Evolutionary conservation across 1,139 yeast species (phyloP).

Genomic region (Yamadazyma dendronema): DNA sequence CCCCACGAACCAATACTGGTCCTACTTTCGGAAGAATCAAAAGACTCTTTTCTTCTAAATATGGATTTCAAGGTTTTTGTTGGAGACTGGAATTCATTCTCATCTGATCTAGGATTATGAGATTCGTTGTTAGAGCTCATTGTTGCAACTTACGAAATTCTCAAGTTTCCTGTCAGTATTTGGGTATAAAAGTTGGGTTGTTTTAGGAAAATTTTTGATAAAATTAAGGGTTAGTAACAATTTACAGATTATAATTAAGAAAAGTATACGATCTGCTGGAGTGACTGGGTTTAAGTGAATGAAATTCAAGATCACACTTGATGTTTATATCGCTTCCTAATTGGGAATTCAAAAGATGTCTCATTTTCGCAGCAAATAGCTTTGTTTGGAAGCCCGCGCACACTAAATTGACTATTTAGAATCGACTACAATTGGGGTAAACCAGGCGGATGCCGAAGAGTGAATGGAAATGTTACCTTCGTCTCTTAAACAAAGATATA

Average conservation of each 20-base stretch:
- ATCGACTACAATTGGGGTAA: no score
- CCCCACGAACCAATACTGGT: constrained; percentile 2
- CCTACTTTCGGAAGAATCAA: constrained; percentile 23
- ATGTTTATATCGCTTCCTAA: background rate
- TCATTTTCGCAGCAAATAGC: background rate
- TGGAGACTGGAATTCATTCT: constrained; percentile 23
- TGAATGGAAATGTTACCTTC: no score
- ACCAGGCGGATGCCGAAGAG: no score
- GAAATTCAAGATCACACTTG: background rate
- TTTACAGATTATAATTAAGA: no score
- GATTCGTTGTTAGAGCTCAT: background rate
- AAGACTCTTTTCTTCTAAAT: constrained; percentile 25
- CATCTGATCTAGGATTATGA: background rate
- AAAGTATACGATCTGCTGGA: no score
- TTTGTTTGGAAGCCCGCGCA: background rate
- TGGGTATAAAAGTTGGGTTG: background rate
- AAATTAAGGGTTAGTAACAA: no score
- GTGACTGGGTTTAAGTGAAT: background rate
- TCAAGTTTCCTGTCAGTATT: background rate
- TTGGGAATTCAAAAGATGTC: background rate
- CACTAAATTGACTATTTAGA: no score
- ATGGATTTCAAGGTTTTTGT: constrained; percentile 26
- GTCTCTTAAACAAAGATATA: no score
- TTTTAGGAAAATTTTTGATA: no score
- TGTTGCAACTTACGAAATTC: background rate